Percentiles rank a stretch among this genome's conserved stretches.
Evolutionary conservation across 495 filamentous ascomycete species (phyloP).

Genomic region (Recurvomyces mirabilis): DNA sequence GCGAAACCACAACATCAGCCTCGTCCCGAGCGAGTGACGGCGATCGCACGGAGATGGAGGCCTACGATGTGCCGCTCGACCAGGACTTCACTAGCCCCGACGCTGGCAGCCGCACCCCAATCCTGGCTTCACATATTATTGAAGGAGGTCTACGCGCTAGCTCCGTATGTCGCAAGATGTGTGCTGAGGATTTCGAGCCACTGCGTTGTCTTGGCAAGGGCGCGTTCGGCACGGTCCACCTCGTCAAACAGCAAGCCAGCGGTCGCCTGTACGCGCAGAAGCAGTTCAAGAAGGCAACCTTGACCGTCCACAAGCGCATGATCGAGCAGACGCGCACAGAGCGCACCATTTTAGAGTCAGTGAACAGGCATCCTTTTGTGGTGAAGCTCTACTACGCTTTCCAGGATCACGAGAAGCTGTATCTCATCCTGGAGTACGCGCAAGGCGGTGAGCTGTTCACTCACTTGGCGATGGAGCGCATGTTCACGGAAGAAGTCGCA

Average conservation of each 20-base stretch:
- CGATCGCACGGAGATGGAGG: constrained; percentile 46
- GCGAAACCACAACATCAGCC: constrained; percentile 38
- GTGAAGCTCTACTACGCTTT: constrained; percentile 98
- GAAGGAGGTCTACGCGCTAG: constrained; percentile 33
- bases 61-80: constrained; percentile 81
- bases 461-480: constrained; percentile 76
- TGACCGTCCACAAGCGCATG: constrained; percentile 83
- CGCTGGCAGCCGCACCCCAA: constrained; percentile 33
- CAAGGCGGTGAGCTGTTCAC: constrained; percentile 91
- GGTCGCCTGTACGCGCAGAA: constrained; percentile 94
- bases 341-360: constrained; percentile 81
- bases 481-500: constrained; percentile 78
- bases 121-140: constrained; percentile 26
- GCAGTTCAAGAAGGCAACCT: constrained; percentile 90
- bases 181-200: constrained; percentile 76
- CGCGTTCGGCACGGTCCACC: constrained; percentile 81
- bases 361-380: constrained; percentile 92
- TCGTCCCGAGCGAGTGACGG: constrained; percentile 46
- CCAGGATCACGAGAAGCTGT: constrained; percentile 95
- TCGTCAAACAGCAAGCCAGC: constrained; percentile 78
- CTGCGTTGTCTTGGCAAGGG: constrained; percentile 96
- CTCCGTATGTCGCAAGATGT: constrained; percentile 61
- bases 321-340: constrained; percentile 97
- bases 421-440: constrained; percentile 96
- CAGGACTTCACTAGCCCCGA: constrained; percentile 76